Evolutionary conservation across 495 filamentous ascomycete genomes (phyloP), one percentile per base, ranked within the genome.

Genomic region (Ramalina peruviana): DNA sequence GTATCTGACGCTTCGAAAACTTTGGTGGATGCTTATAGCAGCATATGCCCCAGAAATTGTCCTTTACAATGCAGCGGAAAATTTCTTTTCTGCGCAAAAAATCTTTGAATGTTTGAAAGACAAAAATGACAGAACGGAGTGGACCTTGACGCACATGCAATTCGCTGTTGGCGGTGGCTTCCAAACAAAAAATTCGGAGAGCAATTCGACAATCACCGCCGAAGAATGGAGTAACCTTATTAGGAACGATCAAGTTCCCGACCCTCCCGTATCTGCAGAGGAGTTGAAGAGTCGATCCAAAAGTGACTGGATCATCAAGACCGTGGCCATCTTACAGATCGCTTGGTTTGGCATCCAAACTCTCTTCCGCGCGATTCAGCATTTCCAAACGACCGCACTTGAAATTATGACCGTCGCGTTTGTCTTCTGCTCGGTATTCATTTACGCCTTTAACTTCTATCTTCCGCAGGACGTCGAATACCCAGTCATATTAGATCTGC

Each of bases 331-430:
- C 4, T 17, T 60, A 4, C 65, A 68, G 41, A 49, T 65, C 25
- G 15, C 38, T 2, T 65, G 55, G 56, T 56, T 65, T 21, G 41
- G 54, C 2, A 46, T 64, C 3, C 60, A 66, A 46, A 49, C 60
- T 7, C 46, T 62, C 9, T 30, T 47, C 40, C 56, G 64, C 4
- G 41, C 44, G 10, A 49, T 50, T 21, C 30, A 44, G 1, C 27
- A 50, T 33, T 37, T 61, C 4, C 55, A 58, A 0, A 55, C 51
- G 11, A 55, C 60, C n/a, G 56, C 62, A 47, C 53, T 65, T 13
- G 65, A 67, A 38, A 59, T 67, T 4, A 55, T 57, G 42, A 57
- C 58, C 6, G 40, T 62, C 1, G 60, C 60, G 9, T 66, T 65
- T 43, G 50, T 63, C 6, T 43, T 58, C 15, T 60, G 55, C 36